Base-by-base conservation (phyloP, 1,139 yeast species). In the Eremothecium sinecaudum region DNA sequence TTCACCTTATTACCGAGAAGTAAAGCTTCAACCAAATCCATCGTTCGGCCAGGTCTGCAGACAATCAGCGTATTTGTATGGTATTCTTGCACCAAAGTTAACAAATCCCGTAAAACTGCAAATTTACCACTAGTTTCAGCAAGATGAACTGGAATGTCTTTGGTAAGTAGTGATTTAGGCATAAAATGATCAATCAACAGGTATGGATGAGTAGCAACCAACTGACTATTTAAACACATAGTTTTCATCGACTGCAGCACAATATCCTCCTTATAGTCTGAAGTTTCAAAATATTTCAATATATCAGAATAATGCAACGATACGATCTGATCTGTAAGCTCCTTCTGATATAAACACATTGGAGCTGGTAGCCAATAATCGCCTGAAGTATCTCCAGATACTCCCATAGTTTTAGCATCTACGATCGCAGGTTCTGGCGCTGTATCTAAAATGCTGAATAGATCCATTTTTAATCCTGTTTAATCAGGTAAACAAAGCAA, bases 291-390 rank as follows among this genome's bases (percentile, higher is more conserved):
- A 56, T 79, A 84, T 58, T 84, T 79, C 47, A 87, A 64, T 37
- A 90, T 83, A 53, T 87, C 97, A 21, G 93, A 76, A 52, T 86
- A 86, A 57, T 90, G 97, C 28, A 86, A 64, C 1, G 94, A 81
- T 5, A 90, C 81, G 18, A 90, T 86, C 53, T 86, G 94, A 59
- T 87, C 94, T n/a, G 90, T 82, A 35, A 90, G 67, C 51, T 84
- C 93, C 49, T 78, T 79, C 54, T 90, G 97, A 46, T 83, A 80
- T 42, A 81, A 86, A 40, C 82, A 75, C 79, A 87, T 76, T 2
- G 94, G 87, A 4, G 93, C 82, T 0, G 94, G 84, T 27, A 87
- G 64, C 56, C 75, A 71, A 56, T 83, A 84, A 48, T 81, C 94
- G 7, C 87, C 82, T 2, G 78, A 70, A 4, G 56, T 54, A 41